These are phyloP conservation scores for Hanseniaspora gamundiae DNA, from an alignment of 1,139 yeast species.

Conservation along the genomic window DNA sequence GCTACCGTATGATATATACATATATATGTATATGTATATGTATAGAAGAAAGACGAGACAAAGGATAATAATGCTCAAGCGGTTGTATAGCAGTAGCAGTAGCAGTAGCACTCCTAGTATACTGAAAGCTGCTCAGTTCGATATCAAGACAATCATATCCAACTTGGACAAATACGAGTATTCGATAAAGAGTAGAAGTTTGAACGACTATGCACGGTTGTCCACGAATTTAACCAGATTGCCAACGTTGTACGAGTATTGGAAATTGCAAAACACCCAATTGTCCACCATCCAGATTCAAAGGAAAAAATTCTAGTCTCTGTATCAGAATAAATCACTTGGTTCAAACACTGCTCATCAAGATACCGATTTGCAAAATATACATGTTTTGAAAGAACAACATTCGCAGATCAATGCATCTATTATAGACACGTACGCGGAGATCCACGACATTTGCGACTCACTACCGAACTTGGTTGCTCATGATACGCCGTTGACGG, in stretches of 20 bases:
- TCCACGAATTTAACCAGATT: slow-evolving; percentile 27
- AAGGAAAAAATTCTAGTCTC: slow-evolving; percentile 22
- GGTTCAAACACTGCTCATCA: no score
- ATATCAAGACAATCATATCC: slow-evolving; percentile 35
- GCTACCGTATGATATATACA: no score
- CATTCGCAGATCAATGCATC: slow-evolving; percentile 21
- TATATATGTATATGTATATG: no score
- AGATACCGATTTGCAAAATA: not conserved
- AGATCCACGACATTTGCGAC: slow-evolving; percentile 29
- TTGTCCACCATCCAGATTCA: slow-evolving; percentile 20
- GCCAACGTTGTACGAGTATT: slow-evolving; percentile 17
- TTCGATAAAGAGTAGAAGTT: slow-evolving; percentile 37
- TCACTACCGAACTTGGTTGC: slow-evolving; percentile 61
- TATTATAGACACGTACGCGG: slow-evolving; percentile 29
- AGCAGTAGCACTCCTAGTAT: not conserved
- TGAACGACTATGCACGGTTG: slow-evolving; percentile 20
- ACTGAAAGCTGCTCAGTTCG: slow-evolving; percentile 34
- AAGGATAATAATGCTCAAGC: not conserved
- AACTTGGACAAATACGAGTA: slow-evolving; percentile 30
- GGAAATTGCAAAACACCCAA: slow-evolving; percentile 14
- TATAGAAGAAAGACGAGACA: no score
- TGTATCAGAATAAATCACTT: slow-evolving; percentile 5
- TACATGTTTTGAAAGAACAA: not conserved
- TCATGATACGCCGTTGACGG: slow-evolving; percentile 31
- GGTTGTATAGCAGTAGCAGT: not conserved